phyloP scores from a whole-genome alignment of 2,329 filamentous ascomycete species.

The Zasmidium citrigriseum region DNA sequence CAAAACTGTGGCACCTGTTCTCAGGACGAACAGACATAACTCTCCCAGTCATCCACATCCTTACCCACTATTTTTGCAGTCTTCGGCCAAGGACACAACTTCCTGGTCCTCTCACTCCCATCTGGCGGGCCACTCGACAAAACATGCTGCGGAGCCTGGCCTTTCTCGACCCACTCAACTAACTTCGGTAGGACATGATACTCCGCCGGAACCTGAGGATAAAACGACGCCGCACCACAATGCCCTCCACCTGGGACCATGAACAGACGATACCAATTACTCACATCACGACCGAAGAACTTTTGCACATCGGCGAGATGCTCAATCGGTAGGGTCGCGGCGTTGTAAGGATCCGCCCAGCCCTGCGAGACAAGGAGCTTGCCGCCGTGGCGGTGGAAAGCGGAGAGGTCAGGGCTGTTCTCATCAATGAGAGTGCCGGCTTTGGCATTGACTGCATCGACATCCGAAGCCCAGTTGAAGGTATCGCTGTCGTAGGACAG shows the following conservation, averaged over 20 bases:
- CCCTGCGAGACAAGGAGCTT: constrained; percentile 44
- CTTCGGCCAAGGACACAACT: constrained; percentile 36
- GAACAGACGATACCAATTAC: constrained; percentile 39
- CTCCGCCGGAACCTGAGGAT: constrained; percentile 35
- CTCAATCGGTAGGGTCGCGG: constrained; percentile 40
- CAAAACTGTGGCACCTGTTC: not conserved
- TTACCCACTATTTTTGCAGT: constrained; percentile 31
- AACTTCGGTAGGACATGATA: constrained; percentile 39
- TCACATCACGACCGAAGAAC: constrained; percentile 27
- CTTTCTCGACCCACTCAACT: constrained; percentile 40
- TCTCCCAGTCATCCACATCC: constrained; percentile 26
- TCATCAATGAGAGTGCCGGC: constrained; percentile 43
- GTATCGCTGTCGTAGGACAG: constrained; percentile 36
- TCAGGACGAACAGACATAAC: constrained; percentile 22
- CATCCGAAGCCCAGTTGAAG: constrained; percentile 43
- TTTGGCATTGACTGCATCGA: constrained; percentile 34
- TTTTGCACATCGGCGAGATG: constrained; percentile 34
- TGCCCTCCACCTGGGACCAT: constrained; percentile 45
- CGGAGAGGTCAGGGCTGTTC: constrained; percentile 34
- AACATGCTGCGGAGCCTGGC: constrained; percentile 30
- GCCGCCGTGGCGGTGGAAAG: constrained; percentile 35
- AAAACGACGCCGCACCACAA: constrained; percentile 37
- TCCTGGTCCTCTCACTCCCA: constrained; percentile 34
- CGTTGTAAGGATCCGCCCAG: constrained; percentile 42
- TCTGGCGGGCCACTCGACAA: constrained; percentile 34